Conservation (phyloP, 208 protist genomes). For the Hexamita inflata region DNA sequence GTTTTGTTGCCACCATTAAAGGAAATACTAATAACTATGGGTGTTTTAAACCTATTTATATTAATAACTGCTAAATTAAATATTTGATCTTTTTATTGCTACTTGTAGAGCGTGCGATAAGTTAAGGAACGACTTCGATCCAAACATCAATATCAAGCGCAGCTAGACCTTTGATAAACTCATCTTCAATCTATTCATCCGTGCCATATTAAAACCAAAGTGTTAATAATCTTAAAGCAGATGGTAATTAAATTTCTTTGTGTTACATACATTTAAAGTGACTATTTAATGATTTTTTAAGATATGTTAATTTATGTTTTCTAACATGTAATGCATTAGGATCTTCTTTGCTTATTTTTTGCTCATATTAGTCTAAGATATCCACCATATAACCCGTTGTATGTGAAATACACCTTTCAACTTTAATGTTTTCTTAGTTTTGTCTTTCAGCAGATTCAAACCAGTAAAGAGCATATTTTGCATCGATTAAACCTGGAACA, state of each 20-base stretch:
- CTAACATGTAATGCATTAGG: too few species aligned
- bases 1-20: slow-evolving; percentile 5
- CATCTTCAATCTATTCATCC: neutral
- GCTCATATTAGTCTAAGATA: too few species aligned
- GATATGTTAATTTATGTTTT: too few species aligned
- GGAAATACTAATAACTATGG: slow-evolving; percentile 6
- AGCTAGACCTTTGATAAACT: slow-evolving; percentile 14
- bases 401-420: too few species aligned
- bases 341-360: too few species aligned
- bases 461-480: too few species aligned
- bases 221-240: neutral
- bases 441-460: too few species aligned
- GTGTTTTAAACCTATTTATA: neutral
- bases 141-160: neutral
- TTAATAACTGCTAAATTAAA: slow-evolving; percentile 4
- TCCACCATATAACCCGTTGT: too few species aligned
- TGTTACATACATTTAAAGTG: slow-evolving; percentile 16
- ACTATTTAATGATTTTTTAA: neutral
- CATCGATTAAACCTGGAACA: too few species aligned
- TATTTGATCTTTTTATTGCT: neutral
- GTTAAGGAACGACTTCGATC: slow-evolving; percentile 4
- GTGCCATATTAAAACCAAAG: slow-evolving; percentile 4
- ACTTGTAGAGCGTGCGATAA: neutral
- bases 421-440: too few species aligned
- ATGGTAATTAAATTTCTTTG: neutral